Conservation (phyloP, 2,329 filamentous ascomycete genomes). For the Pezicula carpinea region DNA sequence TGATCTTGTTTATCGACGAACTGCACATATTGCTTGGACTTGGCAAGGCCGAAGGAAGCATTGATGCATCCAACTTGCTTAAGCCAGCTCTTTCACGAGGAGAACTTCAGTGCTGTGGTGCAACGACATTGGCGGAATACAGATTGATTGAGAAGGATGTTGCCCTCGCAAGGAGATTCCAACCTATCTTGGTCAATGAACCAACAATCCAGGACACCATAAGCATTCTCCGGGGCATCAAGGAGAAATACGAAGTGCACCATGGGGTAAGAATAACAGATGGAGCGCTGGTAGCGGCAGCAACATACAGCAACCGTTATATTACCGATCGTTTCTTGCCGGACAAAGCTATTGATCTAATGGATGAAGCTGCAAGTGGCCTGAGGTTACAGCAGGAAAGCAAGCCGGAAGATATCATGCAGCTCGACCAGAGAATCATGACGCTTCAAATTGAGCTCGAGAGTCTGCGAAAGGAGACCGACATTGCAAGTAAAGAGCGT, state of each 20-base stretch:
- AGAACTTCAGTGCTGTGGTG: constrained; percentile 91
- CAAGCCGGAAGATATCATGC: constrained; percentile 91
- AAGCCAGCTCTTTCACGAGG: constrained; percentile 92
- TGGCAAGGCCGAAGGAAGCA: constrained; percentile 92
- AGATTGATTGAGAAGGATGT: constrained; percentile 94
- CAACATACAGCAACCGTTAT: constrained; percentile 89
- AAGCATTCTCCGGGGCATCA: constrained; percentile 92
- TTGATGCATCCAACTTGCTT: constrained; percentile 90
- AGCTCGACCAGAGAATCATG: constrained; percentile 90
- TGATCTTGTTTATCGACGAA: constrained; percentile 95
- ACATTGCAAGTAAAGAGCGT: constrained; percentile 82
- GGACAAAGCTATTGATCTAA: constrained; percentile 94
- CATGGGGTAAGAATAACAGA: constrained; percentile 95
- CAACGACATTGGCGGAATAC: constrained; percentile 90
- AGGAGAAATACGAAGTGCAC: constrained; percentile 95
- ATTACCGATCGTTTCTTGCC: constrained; percentile 94
- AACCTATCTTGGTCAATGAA: constrained; percentile 90
- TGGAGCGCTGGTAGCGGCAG: constrained; percentile 84
- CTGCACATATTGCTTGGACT: constrained; percentile 86
- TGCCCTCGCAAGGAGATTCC: constrained; percentile 85
- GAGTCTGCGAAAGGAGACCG: constrained; percentile 88
- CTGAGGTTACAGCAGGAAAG: constrained; percentile 91
- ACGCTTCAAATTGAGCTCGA: constrained; percentile 97
- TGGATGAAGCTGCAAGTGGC: constrained; percentile 91
- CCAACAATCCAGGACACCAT: constrained; percentile 89